These are phyloP conservation scores for Pichia manshurica DNA, from an alignment of 805 yeast genomes.

Conservation along the genomic window DNA sequence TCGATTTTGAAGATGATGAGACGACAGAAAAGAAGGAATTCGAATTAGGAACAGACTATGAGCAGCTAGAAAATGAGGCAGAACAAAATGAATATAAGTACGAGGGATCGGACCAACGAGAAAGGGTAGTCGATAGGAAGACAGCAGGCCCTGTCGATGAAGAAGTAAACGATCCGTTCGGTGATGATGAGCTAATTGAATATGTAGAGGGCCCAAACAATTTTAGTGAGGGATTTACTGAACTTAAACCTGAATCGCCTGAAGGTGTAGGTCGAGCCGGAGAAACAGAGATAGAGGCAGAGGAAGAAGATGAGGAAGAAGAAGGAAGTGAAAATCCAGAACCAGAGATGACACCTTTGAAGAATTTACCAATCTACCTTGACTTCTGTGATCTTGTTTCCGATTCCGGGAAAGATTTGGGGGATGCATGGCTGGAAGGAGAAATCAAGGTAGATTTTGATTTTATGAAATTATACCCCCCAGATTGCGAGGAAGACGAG, in stretches of 20 bases:
- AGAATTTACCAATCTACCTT: conserved; percentile 23
- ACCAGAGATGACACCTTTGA: not conserved
- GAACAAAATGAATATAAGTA: too few species aligned
- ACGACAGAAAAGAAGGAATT: too few species aligned
- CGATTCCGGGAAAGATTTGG: not conserved
- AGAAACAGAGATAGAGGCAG: not conserved
- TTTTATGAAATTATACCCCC: conserved; percentile 23
- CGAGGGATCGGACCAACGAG: not conserved
- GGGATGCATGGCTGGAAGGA: not conserved
- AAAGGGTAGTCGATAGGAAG: not conserved
- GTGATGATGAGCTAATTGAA: conserved; percentile 6
- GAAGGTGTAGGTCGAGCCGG: too few species aligned
- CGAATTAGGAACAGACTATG: too few species aligned
- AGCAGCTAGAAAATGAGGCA: too few species aligned
- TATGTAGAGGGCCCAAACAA: not conserved
- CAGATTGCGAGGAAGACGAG: conserved; percentile 20
- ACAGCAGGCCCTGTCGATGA: not conserved
- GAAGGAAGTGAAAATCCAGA: not conserved
- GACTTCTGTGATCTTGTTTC: conserved; percentile 21
- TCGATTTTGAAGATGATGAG: too few species aligned
- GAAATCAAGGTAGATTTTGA: conserved; percentile 11
- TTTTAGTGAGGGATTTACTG: not conserved
- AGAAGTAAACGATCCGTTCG: conserved; percentile 1
- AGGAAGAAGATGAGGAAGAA: conserved; percentile 1
- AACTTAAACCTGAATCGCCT: too few species aligned